phyloP scores from a whole-genome alignment of 2,329 filamentous ascomycete genomes.

The Venturia aucupariae region DNA sequence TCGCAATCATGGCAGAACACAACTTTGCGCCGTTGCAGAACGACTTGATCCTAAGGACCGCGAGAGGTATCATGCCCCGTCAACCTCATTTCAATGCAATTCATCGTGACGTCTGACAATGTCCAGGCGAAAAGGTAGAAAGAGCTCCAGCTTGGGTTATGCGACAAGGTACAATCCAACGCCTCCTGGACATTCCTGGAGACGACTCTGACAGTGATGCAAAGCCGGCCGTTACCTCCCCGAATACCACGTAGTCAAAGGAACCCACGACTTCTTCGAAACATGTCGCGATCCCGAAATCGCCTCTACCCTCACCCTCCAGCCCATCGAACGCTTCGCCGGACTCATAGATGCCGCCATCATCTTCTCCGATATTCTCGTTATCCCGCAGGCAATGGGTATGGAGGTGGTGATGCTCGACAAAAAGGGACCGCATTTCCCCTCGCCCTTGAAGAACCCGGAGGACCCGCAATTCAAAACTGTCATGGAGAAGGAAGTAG shows the following conservation, averaged over 20 bases:
- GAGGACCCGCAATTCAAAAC: conserved; percentile 73
- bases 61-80: conserved; percentile 55
- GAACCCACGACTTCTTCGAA: conserved; percentile 86
- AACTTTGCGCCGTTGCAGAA: conserved; percentile 82
- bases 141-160: conserved; percentile 97
- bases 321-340: conserved; percentile 84
- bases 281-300: conserved; percentile 92
- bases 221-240: conserved; percentile 91
- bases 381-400: conserved; percentile 94
- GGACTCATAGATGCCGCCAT: conserved; percentile 93
- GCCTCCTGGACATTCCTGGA: neutral
- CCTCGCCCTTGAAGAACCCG: conserved; percentile 68
- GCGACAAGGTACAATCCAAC: conserved; percentile 68
- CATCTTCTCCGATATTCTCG: conserved; percentile 97
- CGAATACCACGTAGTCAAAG: conserved; percentile 95
- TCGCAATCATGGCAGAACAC: neutral
- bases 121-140: conserved; percentile 74
- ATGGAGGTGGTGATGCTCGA: conserved; percentile 99
- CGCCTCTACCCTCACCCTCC: conserved; percentile 84
- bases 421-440: conserved; percentile 93
- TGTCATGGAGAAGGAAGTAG: conserved; percentile 67
- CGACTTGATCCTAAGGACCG: conserved; percentile 82
- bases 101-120: conserved; percentile 4
- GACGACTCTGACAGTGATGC: conserved; percentile 14
- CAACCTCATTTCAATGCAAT: conserved; percentile 10